Evolutionary conservation across 2,329 filamentous ascomycete genomes (phyloP).

Genomic region (Aspergillus clavatus): DNA sequence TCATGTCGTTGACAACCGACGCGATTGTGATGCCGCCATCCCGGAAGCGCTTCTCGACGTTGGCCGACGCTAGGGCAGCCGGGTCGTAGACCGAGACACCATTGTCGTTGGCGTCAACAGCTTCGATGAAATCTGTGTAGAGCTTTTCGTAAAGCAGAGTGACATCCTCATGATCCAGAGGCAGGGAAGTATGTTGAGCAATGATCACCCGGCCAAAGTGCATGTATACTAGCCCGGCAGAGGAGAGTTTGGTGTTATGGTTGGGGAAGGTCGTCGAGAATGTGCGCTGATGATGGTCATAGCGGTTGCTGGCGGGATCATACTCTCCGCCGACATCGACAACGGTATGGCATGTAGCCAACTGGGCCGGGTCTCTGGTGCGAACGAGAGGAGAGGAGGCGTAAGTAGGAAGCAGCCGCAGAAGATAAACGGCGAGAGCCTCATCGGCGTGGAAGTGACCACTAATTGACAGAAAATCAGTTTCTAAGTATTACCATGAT

Average conservation of each 20-base stretch:
- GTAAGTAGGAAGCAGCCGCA: constrained; percentile 83
- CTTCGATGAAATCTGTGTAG: constrained; percentile 90
- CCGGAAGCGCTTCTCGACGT: constrained; percentile 75
- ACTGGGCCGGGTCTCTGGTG: constrained; percentile 74
- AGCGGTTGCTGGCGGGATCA: constrained; percentile 69
- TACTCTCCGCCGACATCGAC: constrained; percentile 98
- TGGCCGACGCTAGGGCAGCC: constrained; percentile 61
- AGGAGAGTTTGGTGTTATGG: constrained; percentile 82
- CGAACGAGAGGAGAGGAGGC: constrained; percentile 68
- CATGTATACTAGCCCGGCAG: constrained; percentile 89
- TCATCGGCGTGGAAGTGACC: constrained; percentile 99
- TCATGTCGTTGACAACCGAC: constrained; percentile 74
- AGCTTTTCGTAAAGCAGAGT: constrained; percentile 77
- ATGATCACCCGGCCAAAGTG: constrained; percentile 89
- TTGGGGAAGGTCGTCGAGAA: constrained; percentile 82
- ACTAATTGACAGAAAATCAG: constrained; percentile 35
- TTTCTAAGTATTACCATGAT: constrained; percentile 5
- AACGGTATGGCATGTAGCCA: constrained; percentile 84
- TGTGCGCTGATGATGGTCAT: constrained; percentile 94
- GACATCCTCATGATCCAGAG: constrained; percentile 62
- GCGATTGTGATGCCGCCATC: constrained; percentile 79
- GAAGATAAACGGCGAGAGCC: constrained; percentile 92
- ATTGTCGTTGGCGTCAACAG: constrained; percentile 96
- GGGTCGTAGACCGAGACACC: constrained; percentile 81
- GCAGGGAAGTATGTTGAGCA: constrained; percentile 57